Evolutionary conservation across 2,329 filamentous ascomycete species (phyloP), one percentile per base, ranked within the genome.

Genomic region (Colletotrichum zoysiae): DNA sequence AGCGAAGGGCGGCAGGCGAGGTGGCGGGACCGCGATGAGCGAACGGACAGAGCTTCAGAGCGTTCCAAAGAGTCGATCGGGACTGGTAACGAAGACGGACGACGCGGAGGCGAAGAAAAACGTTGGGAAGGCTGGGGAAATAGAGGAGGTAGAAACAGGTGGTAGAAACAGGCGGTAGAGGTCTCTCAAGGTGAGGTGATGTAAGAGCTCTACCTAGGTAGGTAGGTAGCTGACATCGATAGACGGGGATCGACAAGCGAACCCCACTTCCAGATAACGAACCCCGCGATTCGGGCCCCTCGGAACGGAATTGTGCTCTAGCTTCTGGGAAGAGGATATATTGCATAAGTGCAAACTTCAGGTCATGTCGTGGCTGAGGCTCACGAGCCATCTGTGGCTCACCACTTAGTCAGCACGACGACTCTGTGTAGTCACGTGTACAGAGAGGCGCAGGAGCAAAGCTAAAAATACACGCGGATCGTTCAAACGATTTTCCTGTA

Each of bases 201-300:
- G 33, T 40, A 56, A 44, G 33, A 30, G 60, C 60, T 63, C 44
- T 70, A 46, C 42, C 8, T 23, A 48, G 56, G 55, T 2, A 9
- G 50, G 3, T 23, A 48, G 56, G 55, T 2, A 9, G 50, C 51
- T 58, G 33, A 48, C 33, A 57, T 5, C 55, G 12, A 40, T 7
- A 57, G 35, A 40, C 35, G 33, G 55, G 55, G 63, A 58, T 65
- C 63, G 63, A 30, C 63, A 50, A 58, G 26, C 40, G 44, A 56
- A 56, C 70, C 67, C 70, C 70, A 71, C 70, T 62, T 62, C 61
- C 61, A 33, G 55, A 64, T 59, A 69, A 64, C n/a, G 59, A 30
- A 72, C 70, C 70, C 70, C 70, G 60, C 70, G 48, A 66, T 66
- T 71, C 23, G 23, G n/a, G 38, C 51, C 9, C 33, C 50, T 23